Conservation (phyloP, 352 stramenopile genomes). For the Phytophthora agathidicida region DNA sequence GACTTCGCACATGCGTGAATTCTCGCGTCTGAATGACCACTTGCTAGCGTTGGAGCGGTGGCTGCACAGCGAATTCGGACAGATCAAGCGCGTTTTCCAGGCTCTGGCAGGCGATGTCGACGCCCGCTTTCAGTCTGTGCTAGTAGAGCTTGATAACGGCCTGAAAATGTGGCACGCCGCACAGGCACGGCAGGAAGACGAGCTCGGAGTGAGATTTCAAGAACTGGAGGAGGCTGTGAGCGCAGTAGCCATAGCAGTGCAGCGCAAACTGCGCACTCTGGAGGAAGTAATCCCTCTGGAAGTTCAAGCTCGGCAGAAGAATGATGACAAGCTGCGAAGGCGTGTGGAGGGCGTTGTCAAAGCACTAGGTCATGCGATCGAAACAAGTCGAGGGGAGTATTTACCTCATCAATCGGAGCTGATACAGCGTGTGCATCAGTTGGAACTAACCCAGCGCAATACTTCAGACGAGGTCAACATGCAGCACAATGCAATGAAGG, state of each 20-base stretch:
- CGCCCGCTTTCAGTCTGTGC: constrained; percentile 39
- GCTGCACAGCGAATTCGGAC: constrained; percentile 52
- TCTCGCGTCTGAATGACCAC: constrained; percentile 64
- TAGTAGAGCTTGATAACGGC: constrained; percentile 37
- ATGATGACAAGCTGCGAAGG: constrained; percentile 55
- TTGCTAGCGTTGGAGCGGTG: constrained; percentile 62
- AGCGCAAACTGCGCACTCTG: constrained; percentile 53
- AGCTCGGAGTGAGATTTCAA: constrained; percentile 24
- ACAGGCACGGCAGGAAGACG: constrained; percentile 46
- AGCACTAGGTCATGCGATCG: constrained; percentile 36
- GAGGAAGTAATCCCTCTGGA: constrained; percentile 73
- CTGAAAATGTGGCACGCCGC: constrained; percentile 37
- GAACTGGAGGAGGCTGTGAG: constrained; percentile 42
- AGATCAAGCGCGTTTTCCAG: constrained; percentile 64
- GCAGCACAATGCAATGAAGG: constrained; percentile 33
- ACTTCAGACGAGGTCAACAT: constrained; percentile 18
- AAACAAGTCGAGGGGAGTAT: constrained; percentile 34
- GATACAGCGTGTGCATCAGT: constrained; percentile 31
- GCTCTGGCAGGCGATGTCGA: constrained; percentile 43
- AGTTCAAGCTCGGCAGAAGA: constrained; percentile 60
- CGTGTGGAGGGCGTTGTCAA: constrained; percentile 56
- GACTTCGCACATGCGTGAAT: constrained; percentile 55
- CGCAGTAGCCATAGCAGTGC: constrained; percentile 24
- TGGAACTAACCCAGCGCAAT: constrained; percentile 32
- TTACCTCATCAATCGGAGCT: constrained; percentile 22